phyloP scores from a whole-genome alignment of 202 grass and related monocot species.

The Digitaria exilis region DNA sequence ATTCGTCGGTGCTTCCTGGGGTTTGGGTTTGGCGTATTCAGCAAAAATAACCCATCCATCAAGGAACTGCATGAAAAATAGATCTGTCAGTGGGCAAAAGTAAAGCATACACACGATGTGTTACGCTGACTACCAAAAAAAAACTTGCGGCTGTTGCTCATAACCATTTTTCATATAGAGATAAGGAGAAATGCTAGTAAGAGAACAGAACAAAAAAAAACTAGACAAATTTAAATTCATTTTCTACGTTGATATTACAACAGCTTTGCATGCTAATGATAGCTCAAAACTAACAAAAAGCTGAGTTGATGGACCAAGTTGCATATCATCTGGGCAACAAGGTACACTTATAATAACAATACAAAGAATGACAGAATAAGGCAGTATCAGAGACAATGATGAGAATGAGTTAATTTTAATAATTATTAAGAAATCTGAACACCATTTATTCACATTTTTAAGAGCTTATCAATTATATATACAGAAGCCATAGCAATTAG shows the following conservation, averaged over 20 bases:
- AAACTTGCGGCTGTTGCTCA: neutral
- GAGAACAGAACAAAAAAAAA: neutral
- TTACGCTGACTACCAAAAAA: neutral
- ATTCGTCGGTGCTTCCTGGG: constrained; percentile 37
- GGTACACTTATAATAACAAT: neutral
- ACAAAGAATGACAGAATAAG: neutral
- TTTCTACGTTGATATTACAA: neutral
- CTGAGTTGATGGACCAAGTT: neutral
- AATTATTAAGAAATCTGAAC: neutral
- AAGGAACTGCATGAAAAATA: constrained; percentile 69
- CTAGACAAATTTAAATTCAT: neutral
- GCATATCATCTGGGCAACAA: neutral
- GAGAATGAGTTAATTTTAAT: neutral
- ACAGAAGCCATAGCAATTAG: neutral
- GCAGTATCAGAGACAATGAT: neutral
- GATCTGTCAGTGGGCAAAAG: constrained; percentile 6
- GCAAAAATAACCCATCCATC: constrained; percentile 99
- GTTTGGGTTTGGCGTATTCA: constrained; percentile 71
- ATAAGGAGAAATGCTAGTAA: neutral
- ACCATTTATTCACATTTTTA: neutral
- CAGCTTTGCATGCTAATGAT: neutral
- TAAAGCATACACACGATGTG: neutral
- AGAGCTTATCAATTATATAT: neutral
- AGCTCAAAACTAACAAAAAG: neutral
- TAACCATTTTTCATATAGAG: neutral